Base-by-base conservation (phyloP, 768 basidiomycete genomes). In the Clitopilus hobsonii region DNA sequence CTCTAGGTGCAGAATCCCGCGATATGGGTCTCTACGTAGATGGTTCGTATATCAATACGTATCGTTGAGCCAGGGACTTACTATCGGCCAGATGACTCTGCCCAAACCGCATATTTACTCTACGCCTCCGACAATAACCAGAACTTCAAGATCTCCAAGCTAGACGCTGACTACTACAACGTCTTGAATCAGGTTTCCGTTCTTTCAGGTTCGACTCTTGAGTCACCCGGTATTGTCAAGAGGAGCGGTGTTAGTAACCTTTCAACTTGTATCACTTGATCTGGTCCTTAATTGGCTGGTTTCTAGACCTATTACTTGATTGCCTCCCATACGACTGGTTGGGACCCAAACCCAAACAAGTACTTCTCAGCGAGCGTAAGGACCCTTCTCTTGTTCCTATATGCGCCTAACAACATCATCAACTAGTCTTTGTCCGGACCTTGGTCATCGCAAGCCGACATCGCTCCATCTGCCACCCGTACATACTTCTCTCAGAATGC, bases 51-150 rank as follows among this genome's bases (percentile, higher is more conserved):
- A 11, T 16, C 25, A 20, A 27, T 18, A 23, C 29, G 13, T 1
- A 13, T 41, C 11, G 4, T n/a, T 36, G 10, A 14, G 8, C 8
- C 32, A 11, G 10, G 1, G 24, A 14, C 18, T 22, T 18, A 53
- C 8, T 6, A 47, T 47, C 45, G 23, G 53, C n/a, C 10, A 53
- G 27, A 54, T 6, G n/a, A 47, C 8, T 47, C 69, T 55, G 73
- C 73, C 14, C 74, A 76, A 55, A 79, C 78, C 0, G 69, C 80
- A 6, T 86, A 85, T 62, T 73, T 86, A 13, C 71, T 86, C 16
- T 86, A 84, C 60, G 84, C 84, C 16, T 84, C 82, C 5, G 83
- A 86, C 67, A 82, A 82, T 66, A 86, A 86, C 64, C 81, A 83
- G 67, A 81, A 85, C 63, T 84, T 85, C 75, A 86, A 86, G 72